Conservation (phyloP, 768 basidiomycete genomes). For the Hygrophoropsis aurantiaca region DNA sequence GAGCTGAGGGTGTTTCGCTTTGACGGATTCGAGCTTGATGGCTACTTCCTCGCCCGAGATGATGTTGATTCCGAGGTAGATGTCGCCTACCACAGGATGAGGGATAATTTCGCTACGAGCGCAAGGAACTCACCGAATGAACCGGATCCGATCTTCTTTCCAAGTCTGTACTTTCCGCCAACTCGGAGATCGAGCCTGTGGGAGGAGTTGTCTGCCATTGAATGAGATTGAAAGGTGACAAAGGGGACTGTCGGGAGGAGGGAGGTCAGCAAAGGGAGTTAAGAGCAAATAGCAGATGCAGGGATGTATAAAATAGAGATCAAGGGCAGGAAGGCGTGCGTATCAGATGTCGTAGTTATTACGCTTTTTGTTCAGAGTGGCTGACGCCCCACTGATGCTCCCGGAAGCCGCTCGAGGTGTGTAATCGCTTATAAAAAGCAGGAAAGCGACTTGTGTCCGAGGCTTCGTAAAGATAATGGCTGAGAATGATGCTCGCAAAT, state of each 20-base stretch:
- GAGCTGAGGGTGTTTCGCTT: slow-evolving; percentile 99
- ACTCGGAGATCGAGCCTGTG: slow-evolving; percentile 84
- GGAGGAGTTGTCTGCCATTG: slow-evolving; percentile 72
- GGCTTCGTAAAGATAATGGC: slow-evolving; percentile 7
- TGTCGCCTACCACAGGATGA: slow-evolving; percentile 66
- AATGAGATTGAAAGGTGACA: slow-evolving; percentile 13
- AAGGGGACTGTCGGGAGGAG: slow-evolving; percentile 9
- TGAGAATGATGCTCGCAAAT: not conserved
- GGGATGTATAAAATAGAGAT: slow-evolving; percentile 20
- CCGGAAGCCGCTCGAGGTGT: slow-evolving; percentile 2
- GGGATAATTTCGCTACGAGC: slow-evolving; percentile 8
- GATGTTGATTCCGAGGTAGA: slow-evolving; percentile 99
- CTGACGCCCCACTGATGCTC: slow-evolving; percentile 22
- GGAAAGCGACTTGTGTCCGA: not conserved
- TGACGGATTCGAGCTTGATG: slow-evolving; percentile 99
- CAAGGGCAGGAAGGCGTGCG: slow-evolving; percentile 29
- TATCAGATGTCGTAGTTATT: slow-evolving; percentile 24
- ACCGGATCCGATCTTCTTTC: slow-evolving; percentile 99
- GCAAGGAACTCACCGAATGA: slow-evolving; percentile 77
- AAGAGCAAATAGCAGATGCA: slow-evolving; percentile 13
- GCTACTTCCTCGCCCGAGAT: slow-evolving; percentile 99
- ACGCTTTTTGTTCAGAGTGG: slow-evolving; percentile 36
- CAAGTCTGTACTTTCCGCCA: slow-evolving; percentile 94
- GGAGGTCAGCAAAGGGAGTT: slow-evolving; percentile 12
- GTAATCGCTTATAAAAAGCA: slow-evolving; percentile 1